phyloP scores from a whole-genome alignment of 768 basidiomycete genomes.

The Hygrocybe coccinea region DNA sequence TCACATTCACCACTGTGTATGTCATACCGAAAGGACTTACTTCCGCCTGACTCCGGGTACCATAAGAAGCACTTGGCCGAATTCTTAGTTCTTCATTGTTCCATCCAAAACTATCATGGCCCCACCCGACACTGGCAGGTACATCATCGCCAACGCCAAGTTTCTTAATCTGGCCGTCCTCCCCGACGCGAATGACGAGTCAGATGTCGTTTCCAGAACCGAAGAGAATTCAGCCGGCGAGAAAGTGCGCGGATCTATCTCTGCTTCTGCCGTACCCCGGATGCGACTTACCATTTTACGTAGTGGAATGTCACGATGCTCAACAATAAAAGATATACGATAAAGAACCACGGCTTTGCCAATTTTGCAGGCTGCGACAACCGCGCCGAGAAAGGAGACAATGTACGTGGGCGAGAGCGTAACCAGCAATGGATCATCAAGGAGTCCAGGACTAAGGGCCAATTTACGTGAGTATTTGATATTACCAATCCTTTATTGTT shows the following conservation, averaged over 20 bases:
- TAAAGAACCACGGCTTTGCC: neutral
- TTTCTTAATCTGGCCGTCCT: neutral
- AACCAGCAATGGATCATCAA: neutral
- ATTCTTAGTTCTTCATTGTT: no score
- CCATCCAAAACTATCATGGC: no score
- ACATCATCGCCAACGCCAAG: neutral
- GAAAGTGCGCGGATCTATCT: neutral
- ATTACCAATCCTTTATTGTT: neutral
- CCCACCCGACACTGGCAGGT: neutral
- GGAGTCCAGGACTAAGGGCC: neutral
- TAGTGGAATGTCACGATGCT: neutral
- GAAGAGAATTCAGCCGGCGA: neutral
- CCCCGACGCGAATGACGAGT: neutral
- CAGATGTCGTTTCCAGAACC: neutral
- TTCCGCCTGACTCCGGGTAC: no score
- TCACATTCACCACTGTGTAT: no score
- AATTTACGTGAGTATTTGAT: neutral
- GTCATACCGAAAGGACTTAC: no score
- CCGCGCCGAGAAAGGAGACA: neutral
- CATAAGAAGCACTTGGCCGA: no score
- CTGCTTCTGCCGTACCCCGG: neutral
- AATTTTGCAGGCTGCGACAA: neutral
- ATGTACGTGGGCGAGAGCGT: neutral
- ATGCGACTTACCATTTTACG: neutral
- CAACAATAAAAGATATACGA: neutral